Base-by-base conservation (phyloP, 768 basidiomycete species). In the Guyanaporus albipodus region DNA sequence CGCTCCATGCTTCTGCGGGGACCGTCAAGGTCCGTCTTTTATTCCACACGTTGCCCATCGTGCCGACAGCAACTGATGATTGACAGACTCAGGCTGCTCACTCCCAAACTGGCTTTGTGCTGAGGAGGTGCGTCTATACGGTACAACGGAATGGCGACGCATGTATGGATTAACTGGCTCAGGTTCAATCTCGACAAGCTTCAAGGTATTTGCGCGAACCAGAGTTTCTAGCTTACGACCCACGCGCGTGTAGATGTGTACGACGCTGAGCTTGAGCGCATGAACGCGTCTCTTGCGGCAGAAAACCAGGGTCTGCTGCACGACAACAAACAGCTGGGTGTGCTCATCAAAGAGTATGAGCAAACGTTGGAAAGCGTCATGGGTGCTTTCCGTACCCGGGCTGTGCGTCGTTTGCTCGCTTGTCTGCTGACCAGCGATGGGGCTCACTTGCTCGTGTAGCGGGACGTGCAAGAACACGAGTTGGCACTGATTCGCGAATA, bases 291-390 rank as follows among this genome's bases (percentile, higher is more conserved):
- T 38, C 84, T 98, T 58, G 70, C 77, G 5, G 68, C 77, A 19
- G 94, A 99, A 65, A 99, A 98, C 63, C 85, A 87, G 56, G 69
- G 72, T 6, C 72, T 99, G 34, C 80, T 89, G 58, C 80, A 95
- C 56, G 96, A 98, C 70, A 99, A 98, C 73, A 95, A 96, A 63
- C 95, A 98, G 57, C 76, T 99, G 26, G 89, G 85, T 54, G 72
- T 77, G 6, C 73, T 99, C 43, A 85, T 98, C 58, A 93, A 93
- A 59, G 96, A 99, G 64, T 98, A 96, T 60, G 96, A 99, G 64
- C 87, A 91, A 61, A 97, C 95, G 1, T 71, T 99, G 26, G 96
- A 99, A 67, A 88, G 78, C 7, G 81, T 98, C 35, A 99, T 99
- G 96, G 80, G 83, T 75, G 59, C 69, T 23, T 99, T 99, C 69